phyloP scores from a whole-genome alignment of 345 rosid species.

The Lumnitzera littorea region DNA sequence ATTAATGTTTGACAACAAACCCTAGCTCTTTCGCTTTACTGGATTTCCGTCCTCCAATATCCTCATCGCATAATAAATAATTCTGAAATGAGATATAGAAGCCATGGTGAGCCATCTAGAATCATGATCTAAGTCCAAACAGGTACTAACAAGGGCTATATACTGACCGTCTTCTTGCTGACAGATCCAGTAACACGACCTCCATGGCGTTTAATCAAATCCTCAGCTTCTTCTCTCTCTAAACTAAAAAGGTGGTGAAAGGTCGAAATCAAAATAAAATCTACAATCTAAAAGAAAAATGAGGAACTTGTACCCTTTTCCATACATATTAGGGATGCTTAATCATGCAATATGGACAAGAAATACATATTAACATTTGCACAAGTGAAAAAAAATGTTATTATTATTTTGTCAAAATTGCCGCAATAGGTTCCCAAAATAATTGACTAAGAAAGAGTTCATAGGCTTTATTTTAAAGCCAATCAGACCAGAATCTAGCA shows the following conservation, averaged over 20 bases:
- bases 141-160: constrained; percentile 11
- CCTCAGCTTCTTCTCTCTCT: constrained; percentile 99
- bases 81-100: constrained; percentile 43
- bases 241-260: constrained; percentile 36
- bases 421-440: too few relatives aligned
- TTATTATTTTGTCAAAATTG: too few relatives aligned
- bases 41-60: constrained; percentile 87
- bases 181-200: constrained; percentile 94
- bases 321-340: too few relatives aligned
- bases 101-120: constrained; percentile 13
- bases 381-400: too few relatives aligned
- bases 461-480: too few relatives aligned
- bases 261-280: too few relatives aligned
- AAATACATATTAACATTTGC: too few relatives aligned
- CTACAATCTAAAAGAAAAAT: too few relatives aligned
- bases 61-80: constrained; percentile 94
- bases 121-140: constrained; percentile 10
- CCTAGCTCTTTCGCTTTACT: constrained; percentile 90
- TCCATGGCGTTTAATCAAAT: constrained; percentile 82
- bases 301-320: too few relatives aligned
- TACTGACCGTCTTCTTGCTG: constrained; percentile 91
- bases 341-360: too few relatives aligned
- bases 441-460: too few relatives aligned
- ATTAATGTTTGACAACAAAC: constrained; percentile 33
- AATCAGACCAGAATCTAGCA: too few relatives aligned